These are phyloP conservation scores for Anthracocystis walkeri DNA, from an alignment of 1,284 basidiomycete genomes.

Conservation along the genomic window DNA sequence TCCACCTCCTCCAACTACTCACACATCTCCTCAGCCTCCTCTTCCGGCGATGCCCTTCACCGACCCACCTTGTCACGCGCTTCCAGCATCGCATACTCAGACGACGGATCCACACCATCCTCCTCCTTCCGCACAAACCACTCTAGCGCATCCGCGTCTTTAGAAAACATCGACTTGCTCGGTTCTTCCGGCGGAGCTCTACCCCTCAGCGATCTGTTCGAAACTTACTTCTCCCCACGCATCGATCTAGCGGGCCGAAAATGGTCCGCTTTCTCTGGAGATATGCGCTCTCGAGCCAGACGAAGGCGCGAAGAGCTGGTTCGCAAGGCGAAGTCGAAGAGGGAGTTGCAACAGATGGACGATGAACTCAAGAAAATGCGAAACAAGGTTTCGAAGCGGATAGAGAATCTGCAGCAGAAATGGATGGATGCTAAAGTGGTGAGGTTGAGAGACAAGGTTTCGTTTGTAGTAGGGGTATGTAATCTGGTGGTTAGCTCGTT, in stretches of 20 bases:
- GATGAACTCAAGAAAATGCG: constrained; percentile 85
- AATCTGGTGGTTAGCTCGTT: constrained; percentile 73
- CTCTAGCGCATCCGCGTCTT: constrained; percentile 31
- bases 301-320: constrained; percentile 75
- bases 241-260: constrained; percentile 88
- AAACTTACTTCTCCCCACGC: constrained; percentile 89
- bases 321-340: constrained; percentile 75
- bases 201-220: constrained; percentile 71
- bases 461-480: constrained; percentile 88
- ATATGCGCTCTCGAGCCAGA: constrained; percentile 78
- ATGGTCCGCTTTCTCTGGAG: constrained; percentile 85
- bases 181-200: constrained; percentile 17
- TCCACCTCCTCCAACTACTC: constrained; percentile 29
- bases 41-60: constrained; percentile 11
- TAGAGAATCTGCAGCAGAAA: constrained; percentile 78
- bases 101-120: constrained; percentile 22
- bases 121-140: constrained; percentile 27
- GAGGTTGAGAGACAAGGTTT: constrained; percentile 73
- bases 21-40: constrained; percentile 20
- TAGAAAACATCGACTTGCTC: constrained; percentile 50
- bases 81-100: constrained; percentile 39
- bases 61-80: constrained; percentile 37
- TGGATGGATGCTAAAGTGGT: constrained; percentile 92
- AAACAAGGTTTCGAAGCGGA: constrained; percentile 78
- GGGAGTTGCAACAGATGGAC: constrained; percentile 77